Conservation (phyloP, 73 alveolate species). For the Paramecium sexaurelia region DNA sequence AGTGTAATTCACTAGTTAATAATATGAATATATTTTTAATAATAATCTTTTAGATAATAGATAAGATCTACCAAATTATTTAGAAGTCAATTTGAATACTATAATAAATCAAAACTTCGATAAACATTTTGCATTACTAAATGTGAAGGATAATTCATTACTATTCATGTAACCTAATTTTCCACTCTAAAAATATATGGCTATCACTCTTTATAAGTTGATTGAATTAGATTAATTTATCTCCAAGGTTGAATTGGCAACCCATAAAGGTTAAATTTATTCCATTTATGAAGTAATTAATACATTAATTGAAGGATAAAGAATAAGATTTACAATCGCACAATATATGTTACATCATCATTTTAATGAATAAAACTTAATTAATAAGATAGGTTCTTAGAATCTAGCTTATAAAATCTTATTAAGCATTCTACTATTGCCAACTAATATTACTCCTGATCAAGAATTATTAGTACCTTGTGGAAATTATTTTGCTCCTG, state of each 20-base stretch:
- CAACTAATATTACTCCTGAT: background rate
- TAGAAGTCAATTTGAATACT: background rate
- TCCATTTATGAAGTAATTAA: background rate
- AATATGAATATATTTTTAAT: background rate
- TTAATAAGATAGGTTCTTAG: background rate
- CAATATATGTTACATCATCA: background rate
- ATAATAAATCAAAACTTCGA: background rate
- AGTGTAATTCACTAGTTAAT: background rate
- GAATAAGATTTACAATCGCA: background rate
- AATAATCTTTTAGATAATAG: background rate
- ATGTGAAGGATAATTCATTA: background rate
- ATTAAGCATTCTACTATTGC: background rate
- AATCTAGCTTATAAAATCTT: background rate
- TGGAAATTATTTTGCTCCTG: conserved; percentile 14
- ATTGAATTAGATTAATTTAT: background rate
- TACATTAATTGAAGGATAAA: background rate
- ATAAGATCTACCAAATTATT: background rate
- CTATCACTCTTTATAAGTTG: background rate
- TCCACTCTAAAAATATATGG: conserved; percentile 49
- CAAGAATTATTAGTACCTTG: background rate
- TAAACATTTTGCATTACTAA: background rate
- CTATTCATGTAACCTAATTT: conserved; percentile 17
- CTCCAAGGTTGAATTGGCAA: background rate
- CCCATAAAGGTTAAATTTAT: background rate
- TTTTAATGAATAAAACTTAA: conserved; percentile 10